Conservation (phyloP, 2,329 filamentous ascomycete genomes). For the Calonectria hawksworthii region DNA sequence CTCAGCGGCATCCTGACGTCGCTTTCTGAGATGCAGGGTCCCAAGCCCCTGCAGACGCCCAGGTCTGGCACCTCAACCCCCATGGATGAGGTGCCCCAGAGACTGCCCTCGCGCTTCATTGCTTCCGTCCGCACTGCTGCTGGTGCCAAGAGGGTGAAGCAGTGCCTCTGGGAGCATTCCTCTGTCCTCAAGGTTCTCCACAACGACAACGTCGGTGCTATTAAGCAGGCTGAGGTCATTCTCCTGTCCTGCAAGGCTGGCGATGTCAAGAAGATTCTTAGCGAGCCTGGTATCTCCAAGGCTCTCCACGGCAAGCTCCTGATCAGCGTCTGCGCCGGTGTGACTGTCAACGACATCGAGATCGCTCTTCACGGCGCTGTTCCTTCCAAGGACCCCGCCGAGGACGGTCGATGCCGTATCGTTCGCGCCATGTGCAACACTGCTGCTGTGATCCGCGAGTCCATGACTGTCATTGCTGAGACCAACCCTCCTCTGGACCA, state of each 20-base stretch:
- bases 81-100: slow-evolving; percentile 63
- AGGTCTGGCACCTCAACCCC: slow-evolving; percentile 60
- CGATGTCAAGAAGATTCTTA: slow-evolving; percentile 78
- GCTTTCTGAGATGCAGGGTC: slow-evolving; percentile 66
- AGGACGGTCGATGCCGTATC: slow-evolving; percentile 70
- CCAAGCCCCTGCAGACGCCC: slow-evolving; percentile 59
- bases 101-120: slow-evolving; percentile 81
- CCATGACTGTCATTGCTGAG: slow-evolving; percentile 84
- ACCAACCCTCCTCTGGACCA: slow-evolving; percentile 69
- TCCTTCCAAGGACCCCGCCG: slow-evolving; percentile 60
- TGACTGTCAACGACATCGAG: slow-evolving; percentile 78
- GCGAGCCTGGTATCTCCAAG: slow-evolving; percentile 75
- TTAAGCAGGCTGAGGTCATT: slow-evolving; percentile 78
- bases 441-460: slow-evolving; percentile 81
- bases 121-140: slow-evolving; percentile 82
- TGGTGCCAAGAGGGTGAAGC: slow-evolving; percentile 77
- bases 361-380: slow-evolving; percentile 71
- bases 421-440: slow-evolving; percentile 91
- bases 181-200: slow-evolving; percentile 75
- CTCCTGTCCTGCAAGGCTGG: slow-evolving; percentile 87
- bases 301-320: slow-evolving; percentile 85
- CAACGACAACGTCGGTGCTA: slow-evolving; percentile 79
- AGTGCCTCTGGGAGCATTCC: slow-evolving; percentile 74
- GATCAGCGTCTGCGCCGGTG: slow-evolving; percentile 85
- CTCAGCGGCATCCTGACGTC: slow-evolving; percentile 84